Percentiles rank a stretch among this genome's conserved stretches.
Evolutionary conservation across 208 protist species (phyloP).

Genomic region (Wallacemonas rigidus): DNA sequence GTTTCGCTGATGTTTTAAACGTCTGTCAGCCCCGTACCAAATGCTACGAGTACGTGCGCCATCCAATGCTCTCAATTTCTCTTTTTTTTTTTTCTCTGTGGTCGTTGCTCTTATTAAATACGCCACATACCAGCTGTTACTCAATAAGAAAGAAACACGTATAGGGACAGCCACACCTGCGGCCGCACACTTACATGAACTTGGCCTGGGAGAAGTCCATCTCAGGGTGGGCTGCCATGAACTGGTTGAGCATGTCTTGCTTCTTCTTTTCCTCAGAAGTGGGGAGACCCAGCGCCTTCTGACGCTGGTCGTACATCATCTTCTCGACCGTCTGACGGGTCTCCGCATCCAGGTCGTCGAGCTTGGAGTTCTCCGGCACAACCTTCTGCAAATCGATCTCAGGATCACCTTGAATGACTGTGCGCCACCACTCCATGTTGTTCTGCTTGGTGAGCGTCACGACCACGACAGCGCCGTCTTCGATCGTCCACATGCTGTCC

Average conservation of each 20-base stretch:
- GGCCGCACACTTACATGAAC: conserved; percentile 64
- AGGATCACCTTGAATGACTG: conserved; percentile 79
- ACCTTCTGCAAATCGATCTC: conserved; percentile 95
- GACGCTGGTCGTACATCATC: conserved; percentile 96
- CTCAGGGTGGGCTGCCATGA: conserved; percentile 94
- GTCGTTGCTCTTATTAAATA: neutral
- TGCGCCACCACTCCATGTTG: conserved; percentile 94
- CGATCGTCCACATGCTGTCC: conserved; percentile 93
- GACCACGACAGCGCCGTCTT: conserved; percentile 85
- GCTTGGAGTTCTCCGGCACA: conserved; percentile 94
- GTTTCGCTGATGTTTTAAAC: too few relatives aligned
- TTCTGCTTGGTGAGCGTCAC: conserved; percentile 91
- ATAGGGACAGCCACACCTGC: neutral
- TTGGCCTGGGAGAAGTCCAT: conserved; percentile 97
- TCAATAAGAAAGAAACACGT: neutral
- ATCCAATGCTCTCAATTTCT: too few relatives aligned
- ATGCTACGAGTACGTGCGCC: too few relatives aligned
- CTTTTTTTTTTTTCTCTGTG: neutral
- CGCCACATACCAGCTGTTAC: neutral
- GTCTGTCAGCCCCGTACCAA: too few relatives aligned
- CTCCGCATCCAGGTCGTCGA: conserved; percentile 94
- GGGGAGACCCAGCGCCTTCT: conserved; percentile 94
- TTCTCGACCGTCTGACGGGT: conserved; percentile 95
- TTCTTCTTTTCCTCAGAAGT: conserved; percentile 95
- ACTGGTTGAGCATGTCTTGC: conserved; percentile 93